phyloP scores from a whole-genome alignment of 1,284 basidiomycete species.

The Moesziomyces antarcticus region DNA sequence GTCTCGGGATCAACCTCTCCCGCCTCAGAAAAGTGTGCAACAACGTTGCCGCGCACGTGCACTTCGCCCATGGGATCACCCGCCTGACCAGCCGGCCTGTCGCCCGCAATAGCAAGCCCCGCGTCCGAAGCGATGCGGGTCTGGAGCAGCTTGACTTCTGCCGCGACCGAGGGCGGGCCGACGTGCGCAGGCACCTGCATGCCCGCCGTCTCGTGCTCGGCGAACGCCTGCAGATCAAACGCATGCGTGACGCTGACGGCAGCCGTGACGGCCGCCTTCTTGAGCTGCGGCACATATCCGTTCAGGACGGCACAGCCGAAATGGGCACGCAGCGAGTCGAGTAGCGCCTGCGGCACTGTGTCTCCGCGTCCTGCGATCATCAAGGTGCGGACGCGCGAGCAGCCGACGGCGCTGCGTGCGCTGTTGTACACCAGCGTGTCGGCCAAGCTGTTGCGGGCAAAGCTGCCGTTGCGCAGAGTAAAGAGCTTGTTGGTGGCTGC shows the following conservation, averaged over 20 bases:
- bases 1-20: constrained; percentile 11
- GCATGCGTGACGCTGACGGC: constrained; percentile 56
- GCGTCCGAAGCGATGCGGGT: constrained; percentile 24
- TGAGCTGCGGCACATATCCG: constrained; percentile 45
- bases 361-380: constrained; percentile 39
- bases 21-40: constrained; percentile 13
- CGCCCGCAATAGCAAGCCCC: constrained; percentile 34
- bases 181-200: constrained; percentile 56
- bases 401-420: constrained; percentile 34
- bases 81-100: constrained; percentile 18
- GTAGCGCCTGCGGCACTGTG: constrained; percentile 49
- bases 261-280: constrained; percentile 33
- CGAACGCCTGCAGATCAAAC: constrained; percentile 65
- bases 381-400: constrained; percentile 29
- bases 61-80: constrained; percentile 60
- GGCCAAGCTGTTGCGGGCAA: constrained; percentile 30
- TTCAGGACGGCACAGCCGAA: constrained; percentile 63
- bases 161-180: constrained; percentile 61
- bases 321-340: constrained; percentile 60
- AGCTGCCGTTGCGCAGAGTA: constrained; percentile 54
- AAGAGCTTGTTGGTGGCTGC: constrained; percentile 50
- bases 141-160: constrained; percentile 63
- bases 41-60: constrained; percentile 49
- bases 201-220: constrained; percentile 38
- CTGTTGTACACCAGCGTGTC: constrained; percentile 44